Base-by-base conservation (phyloP, 352 stramenopile species). In the Globisporangium alternatum region DNA sequence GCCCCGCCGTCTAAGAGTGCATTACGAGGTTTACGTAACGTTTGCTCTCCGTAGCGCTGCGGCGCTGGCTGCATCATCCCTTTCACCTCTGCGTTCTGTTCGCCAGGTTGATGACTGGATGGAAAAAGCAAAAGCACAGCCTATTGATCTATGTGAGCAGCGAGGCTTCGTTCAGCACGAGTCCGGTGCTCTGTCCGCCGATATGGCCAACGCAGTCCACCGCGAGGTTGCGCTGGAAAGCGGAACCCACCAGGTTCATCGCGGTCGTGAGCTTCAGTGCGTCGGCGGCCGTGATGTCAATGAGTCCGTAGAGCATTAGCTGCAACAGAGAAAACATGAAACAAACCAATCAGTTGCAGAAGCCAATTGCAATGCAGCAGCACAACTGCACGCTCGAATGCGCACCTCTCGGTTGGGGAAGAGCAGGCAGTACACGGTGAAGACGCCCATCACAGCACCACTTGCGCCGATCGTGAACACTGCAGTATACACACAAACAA, bases 401-500 rank as follows among this genome's bases (percentile, higher is more conserved):
- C 71, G 58, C 66, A 95, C 81, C 66, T 83, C 70, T 25, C 81
- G 73, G 2, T 91, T 69, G 3, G 86, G 86, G 41, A 85, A 92
- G 12, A 91, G 68, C 33, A 92, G 65, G 56, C 84, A 95, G 57
- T 89, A 93, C 21, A 89, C 43, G 1, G 86, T 95, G 55, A 95
- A 81, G 21, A 95, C 66, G 51, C 82, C 86, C 61, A 90, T 92
- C 35, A 95, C 86, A 5, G 83, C 84, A 28, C 86, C 84, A 65
- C 86, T 95, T 0, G 86, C 86, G 33, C 86, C 86, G 51, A 95
- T 86, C 3, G 86, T 91, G 53, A 91, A 92, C 6, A 88, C 86
- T 94, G 60, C 3, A 56, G 41, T 15, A 71, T 2, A 37, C 33
- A 56, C 2, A 31, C 8, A 57, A 28, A 45, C 4, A 56, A 17